Percentiles rank a stretch among this genome's conserved stretches.
Evolutionary conservation across 495 filamentous ascomycete genomes (phyloP).

Genomic region (Collariella sp.): DNA sequence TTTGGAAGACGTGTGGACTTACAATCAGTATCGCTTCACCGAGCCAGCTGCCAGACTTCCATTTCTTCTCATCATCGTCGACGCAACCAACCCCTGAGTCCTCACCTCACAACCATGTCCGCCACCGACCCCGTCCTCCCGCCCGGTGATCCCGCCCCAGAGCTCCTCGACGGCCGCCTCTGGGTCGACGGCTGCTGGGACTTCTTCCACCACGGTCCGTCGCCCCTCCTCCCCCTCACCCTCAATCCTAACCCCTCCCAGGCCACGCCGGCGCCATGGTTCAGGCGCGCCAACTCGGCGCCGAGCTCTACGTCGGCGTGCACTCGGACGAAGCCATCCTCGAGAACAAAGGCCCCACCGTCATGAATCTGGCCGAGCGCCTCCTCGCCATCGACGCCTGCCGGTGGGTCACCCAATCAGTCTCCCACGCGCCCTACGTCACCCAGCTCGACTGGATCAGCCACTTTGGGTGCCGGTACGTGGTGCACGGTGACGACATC

Average conservation of each 20-base stretch:
- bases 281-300: slow-evolving; percentile 63
- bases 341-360: slow-evolving; percentile 93
- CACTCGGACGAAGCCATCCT: slow-evolving; percentile 93
- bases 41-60: no score
- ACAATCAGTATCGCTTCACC: no score
- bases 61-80: no score
- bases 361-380: slow-evolving; percentile 89
- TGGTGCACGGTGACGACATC: slow-evolving; percentile 96
- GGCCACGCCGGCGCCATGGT: slow-evolving; percentile 96
- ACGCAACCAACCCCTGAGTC: neutral
- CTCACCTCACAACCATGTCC: slow-evolving; percentile 12
- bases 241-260: slow-evolving; percentile 21
- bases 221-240: neutral
- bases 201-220: slow-evolving; percentile 87
- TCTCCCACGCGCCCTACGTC: slow-evolving; percentile 88
- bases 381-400: slow-evolving; percentile 85
- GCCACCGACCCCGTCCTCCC: slow-evolving; percentile 17
- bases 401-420: slow-evolving; percentile 78
- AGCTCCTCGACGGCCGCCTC: slow-evolving; percentile 61
- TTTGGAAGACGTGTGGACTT: no score
- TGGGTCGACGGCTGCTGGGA: slow-evolving; percentile 99
- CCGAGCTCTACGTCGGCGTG: slow-evolving; percentile 79
- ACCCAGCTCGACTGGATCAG: slow-evolving; percentile 88
- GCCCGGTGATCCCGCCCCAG: slow-evolving; percentile 33
- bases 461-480: slow-evolving; percentile 86